Conservation (phyloP, 2,329 filamentous ascomycete genomes). For the Fusarium brachygibbosum region DNA sequence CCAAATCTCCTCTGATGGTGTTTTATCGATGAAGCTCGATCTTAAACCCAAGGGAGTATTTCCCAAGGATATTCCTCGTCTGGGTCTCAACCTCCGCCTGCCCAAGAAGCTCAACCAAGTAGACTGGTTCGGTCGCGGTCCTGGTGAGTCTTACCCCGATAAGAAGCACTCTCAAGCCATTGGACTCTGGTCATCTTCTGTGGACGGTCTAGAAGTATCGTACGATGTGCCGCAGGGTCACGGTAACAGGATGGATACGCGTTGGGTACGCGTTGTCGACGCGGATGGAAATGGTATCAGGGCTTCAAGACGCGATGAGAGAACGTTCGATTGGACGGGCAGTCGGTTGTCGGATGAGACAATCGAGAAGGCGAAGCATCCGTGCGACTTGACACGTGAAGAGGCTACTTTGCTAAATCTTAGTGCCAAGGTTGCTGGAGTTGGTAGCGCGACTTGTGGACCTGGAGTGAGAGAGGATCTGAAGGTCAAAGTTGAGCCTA, state of each 20-base stretch:
- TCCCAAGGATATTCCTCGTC: conserved; percentile 2
- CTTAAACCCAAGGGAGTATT: neutral
- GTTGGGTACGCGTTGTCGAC: conserved; percentile 4
- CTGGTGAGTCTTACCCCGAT: conserved; percentile 17
- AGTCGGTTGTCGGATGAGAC: neutral
- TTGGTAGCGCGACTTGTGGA: conserved; percentile 26
- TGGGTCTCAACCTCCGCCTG: conserved; percentile 15
- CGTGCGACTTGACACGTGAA: conserved; percentile 5
- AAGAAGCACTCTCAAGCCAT: conserved; percentile 7
- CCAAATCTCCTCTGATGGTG: neutral
- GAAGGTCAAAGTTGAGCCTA: conserved; percentile 1
- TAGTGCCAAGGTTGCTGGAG: conserved; percentile 12
- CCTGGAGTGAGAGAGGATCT: conserved; percentile 18
- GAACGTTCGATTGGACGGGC: conserved; percentile 2
- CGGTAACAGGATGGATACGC: conserved; percentile 19
- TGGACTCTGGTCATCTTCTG: neutral
- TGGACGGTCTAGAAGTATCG: neutral
- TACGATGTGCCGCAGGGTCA: conserved; percentile 7
- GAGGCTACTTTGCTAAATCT: conserved; percentile 14
- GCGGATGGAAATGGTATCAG: neutral
- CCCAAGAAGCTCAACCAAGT: neutral
- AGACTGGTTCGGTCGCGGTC: conserved; percentile 14
- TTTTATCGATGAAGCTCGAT: neutral
- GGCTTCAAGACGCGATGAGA: neutral
- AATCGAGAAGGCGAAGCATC: conserved; percentile 16